Evolutionary conservation across 805 yeast species (phyloP), one percentile per base, ranked within the genome.

Genomic region (Brettanomyces custersianus): DNA sequence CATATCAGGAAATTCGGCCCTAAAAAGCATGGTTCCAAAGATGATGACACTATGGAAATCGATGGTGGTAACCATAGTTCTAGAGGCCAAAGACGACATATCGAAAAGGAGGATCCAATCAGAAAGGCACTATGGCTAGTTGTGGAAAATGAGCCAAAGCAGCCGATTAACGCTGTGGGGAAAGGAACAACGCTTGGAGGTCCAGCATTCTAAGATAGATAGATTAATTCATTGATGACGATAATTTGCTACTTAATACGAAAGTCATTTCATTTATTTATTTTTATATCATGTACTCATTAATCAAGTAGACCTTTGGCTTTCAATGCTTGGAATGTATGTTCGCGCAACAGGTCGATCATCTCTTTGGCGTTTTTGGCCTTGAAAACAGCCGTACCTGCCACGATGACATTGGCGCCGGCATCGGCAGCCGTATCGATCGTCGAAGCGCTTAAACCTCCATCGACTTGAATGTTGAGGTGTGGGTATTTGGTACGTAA

Each of bases 361-460:
- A 86, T 81, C 45, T 75, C 81, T 9, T 63, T 64, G 16, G 97
- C 96, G 45, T 80, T 79, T 9, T 70, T 66, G 6, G 96, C 94
- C 40, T 78, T 77, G 65, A 88, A 92, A 12, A 90, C 94, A 34
- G 94, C 73, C 12, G 96, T 90, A 31, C 98, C 98, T 4, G 98
- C 96, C 33, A 92, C 98, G 53, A 92, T 87, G 33, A 88, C 96
- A 54, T 92, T 92, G 35, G 98, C 98, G 38, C 98, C 98, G 9
- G 97, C 96, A 36, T 74, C 70, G n/a, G 96, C 95, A 29, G 96
- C 96, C 15, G 66, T 70, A 36, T 77, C 81, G 33, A 90, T 79
- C 2, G 95, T 92, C 30, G 76, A 87, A 44, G 77, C 77, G 39
- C 94, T 94, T 40, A 92, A 65, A 0, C 98, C 98, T 45, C 98